Percentiles rank a stretch among this genome's conserved stretches.
phyloP scores from a whole-genome alignment of 176 grass and related monocot genomes.

The Avena eriantha region DNA sequence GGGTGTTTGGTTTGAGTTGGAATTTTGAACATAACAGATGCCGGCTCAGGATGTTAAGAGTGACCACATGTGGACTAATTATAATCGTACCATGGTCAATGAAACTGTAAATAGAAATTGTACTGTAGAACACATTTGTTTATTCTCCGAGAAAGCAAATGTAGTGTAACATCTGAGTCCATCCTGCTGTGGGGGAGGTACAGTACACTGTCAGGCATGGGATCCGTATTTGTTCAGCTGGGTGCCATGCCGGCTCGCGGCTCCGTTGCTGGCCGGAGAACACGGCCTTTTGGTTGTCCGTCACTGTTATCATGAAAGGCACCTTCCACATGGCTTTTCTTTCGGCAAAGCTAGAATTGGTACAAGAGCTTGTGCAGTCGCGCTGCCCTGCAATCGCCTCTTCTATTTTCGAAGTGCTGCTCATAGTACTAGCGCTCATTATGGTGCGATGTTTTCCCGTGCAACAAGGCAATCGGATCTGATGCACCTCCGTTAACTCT shows the following conservation, averaged over 20 bases:
- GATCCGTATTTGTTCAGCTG: background rate
- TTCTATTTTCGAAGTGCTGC: too few species aligned
- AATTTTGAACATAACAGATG: background rate
- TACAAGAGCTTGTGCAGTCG: too few species aligned
- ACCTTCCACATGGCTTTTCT: too few species aligned
- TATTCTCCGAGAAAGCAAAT: background rate
- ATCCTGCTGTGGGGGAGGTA: background rate
- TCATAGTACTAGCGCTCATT: too few species aligned
- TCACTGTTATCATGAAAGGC: background rate
- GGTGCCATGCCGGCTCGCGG: background rate
- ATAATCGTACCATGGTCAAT: constrained; percentile 18
- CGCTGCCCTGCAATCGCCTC: too few species aligned
- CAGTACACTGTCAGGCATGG: background rate
- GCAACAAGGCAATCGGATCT: too few species aligned
- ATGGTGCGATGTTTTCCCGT: too few species aligned
- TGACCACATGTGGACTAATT: background rate
- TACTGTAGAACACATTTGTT: background rate
- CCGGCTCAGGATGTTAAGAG: background rate
- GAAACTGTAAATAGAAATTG: constrained; percentile 47
- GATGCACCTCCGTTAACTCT: too few species aligned
- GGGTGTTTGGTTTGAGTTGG: background rate
- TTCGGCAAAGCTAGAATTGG: too few species aligned
- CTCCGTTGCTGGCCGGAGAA: background rate
- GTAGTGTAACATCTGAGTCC: background rate
- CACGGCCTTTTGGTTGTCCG: background rate